Evolutionary conservation across 352 stramenopile genomes (phyloP).

Genomic region (Pythium vanterpoolii): DNA sequence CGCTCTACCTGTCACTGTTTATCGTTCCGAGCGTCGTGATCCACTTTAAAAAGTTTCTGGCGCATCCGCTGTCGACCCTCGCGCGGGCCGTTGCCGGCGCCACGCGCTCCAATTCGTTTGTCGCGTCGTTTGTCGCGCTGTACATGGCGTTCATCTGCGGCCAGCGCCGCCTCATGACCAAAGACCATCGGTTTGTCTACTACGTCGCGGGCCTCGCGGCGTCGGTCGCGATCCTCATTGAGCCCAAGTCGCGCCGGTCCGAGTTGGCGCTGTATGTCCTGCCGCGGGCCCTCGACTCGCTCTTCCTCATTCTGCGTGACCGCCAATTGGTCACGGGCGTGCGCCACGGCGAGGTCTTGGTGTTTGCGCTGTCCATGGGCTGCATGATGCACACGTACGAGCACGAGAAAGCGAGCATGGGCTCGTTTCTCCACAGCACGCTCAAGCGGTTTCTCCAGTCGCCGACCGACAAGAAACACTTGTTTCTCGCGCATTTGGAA

Average conservation of each 20-base stretch:
- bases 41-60: conserved; percentile 77
- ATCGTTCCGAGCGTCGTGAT: conserved; percentile 82
- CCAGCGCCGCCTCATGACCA: conserved; percentile 47
- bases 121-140: conserved; percentile 66
- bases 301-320: conserved; percentile 75
- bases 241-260: conserved; percentile 75
- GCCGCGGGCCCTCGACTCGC: conserved; percentile 68
- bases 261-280: conserved; percentile 80
- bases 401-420: conserved; percentile 69
- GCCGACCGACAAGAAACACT: conserved; percentile 65
- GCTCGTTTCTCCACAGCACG: conserved; percentile 54
- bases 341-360: conserved; percentile 60
- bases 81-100: conserved; percentile 56
- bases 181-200: conserved; percentile 73
- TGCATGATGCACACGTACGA: conserved; percentile 86
- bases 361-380: conserved; percentile 78
- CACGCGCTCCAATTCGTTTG: conserved; percentile 73
- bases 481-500: conserved; percentile 36
- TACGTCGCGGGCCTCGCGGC: conserved; percentile 67
- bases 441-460: conserved; percentile 80
- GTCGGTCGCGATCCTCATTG: conserved; percentile 68
- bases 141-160: conserved; percentile 69
- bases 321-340: conserved; percentile 65
- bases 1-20: conserved; percentile 83
- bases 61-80: conserved; percentile 48